Evolutionary conservation across 148 eudicot species (phyloP).

Genomic region (Vaccinium myrtillus): DNA sequence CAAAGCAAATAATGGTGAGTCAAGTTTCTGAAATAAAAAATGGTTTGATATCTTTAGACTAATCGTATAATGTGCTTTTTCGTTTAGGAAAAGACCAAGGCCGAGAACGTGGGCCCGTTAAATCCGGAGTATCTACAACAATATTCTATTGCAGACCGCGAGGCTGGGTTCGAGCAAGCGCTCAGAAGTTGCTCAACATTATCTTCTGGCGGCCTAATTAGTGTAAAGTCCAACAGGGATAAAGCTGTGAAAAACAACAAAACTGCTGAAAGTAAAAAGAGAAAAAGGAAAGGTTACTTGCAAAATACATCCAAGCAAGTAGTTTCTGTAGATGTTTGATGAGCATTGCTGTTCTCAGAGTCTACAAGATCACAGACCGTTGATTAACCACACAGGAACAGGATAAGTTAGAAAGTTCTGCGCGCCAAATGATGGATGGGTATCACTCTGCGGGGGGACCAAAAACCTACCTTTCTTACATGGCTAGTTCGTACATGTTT

Average conservation of each 20-base stretch:
- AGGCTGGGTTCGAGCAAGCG: slow-evolving; percentile 14
- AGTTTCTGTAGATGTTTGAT: neutral
- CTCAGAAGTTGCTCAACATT: slow-evolving; percentile 8
- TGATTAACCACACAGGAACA: neutral
- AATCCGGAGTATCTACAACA: slow-evolving; percentile 5
- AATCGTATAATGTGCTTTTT: neutral
- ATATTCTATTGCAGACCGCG: slow-evolving; percentile 12
- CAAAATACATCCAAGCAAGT: neutral
- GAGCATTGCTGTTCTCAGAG: neutral
- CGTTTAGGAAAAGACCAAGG: slow-evolving; percentile 10
- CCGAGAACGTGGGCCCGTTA: neutral
- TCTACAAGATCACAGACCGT: neutral
- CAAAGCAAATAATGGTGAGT: slow-evolving; percentile 17
- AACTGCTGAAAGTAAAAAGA: neutral
- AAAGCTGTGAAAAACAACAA: neutral
- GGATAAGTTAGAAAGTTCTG: neutral
- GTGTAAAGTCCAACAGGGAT: slow-evolving; percentile 11
- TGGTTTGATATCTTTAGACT: neutral
- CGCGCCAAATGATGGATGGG: neutral
- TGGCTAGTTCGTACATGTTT: neutral
- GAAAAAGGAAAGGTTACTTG: neutral
- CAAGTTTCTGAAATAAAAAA: neutral
- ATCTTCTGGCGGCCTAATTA: slow-evolving; percentile 15
- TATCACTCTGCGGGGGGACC: neutral
- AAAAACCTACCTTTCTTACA: neutral